Conservation (phyloP, 2,329 filamentous ascomycete genomes). For the Colletotrichum magnum region DNA sequence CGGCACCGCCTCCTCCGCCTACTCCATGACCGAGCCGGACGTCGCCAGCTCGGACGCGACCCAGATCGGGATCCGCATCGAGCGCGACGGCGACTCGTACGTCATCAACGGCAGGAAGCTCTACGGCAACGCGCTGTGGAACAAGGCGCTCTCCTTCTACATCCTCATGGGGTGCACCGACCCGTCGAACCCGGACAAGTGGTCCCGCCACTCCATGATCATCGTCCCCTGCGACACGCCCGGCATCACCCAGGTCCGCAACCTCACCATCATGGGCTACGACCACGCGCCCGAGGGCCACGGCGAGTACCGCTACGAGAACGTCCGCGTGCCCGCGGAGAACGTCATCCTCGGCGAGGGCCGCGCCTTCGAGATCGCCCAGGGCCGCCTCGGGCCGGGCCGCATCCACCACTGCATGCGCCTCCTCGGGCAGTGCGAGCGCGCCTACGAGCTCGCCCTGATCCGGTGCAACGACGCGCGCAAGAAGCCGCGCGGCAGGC, state of each 20-base stretch:
- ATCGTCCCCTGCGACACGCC: constrained; percentile 85
- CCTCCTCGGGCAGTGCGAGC: constrained; percentile 89
- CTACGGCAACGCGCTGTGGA: constrained; percentile 40
- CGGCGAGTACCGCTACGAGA: constrained; percentile 88
- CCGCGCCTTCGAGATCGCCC: constrained; percentile 97
- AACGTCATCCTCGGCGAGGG: constrained; percentile 96
- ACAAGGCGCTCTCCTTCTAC: constrained; percentile 75
- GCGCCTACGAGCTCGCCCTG: constrained; percentile 93
- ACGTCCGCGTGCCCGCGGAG: constrained; percentile 86
- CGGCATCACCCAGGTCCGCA: constrained; percentile 92
- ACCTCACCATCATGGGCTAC: constrained; percentile 94
- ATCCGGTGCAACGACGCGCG: constrained; percentile 91
- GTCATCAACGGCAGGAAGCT: constrained; percentile 82
- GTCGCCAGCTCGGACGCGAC: constrained; percentile 91
- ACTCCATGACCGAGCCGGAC: constrained; percentile 94
- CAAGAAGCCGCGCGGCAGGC: constrained; percentile 93
- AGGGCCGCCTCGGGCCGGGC: constrained; percentile 93
- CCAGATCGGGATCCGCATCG: constrained; percentile 90
- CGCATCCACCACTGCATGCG: constrained; percentile 99
- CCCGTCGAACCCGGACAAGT: constrained; percentile 79
- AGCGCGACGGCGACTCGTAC: constrained; percentile 86
- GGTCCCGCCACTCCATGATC: constrained; percentile 93
- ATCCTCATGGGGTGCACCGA: constrained; percentile 97
- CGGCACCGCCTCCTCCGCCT: constrained; percentile 88
- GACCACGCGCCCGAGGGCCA: constrained; percentile 98